phyloP scores from a whole-genome alignment of 805 yeast genomes.

The Ogataea nonfermentans region DNA sequence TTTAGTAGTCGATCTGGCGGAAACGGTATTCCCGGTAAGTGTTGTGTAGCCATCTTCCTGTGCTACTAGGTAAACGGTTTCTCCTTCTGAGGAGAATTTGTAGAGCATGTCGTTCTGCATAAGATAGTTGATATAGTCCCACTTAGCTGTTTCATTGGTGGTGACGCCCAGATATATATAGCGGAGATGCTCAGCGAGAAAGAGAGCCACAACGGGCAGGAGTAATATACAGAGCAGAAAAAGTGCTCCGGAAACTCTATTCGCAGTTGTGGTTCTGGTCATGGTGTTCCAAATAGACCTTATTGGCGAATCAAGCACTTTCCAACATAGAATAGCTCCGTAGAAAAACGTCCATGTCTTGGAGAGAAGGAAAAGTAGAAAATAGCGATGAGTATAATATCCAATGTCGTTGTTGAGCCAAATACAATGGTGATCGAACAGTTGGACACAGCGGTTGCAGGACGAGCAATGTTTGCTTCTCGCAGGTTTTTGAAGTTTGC shows the following conservation, averaged over 20 bases:
- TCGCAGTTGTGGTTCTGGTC: constrained; percentile 31
- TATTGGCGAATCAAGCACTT: constrained; percentile 21
- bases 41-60: not conserved
- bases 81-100: constrained; percentile 8
- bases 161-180: constrained; percentile 55
- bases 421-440: constrained; percentile 64
- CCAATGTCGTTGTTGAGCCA: constrained; percentile 59
- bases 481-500: constrained; percentile 69
- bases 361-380: constrained; percentile 40
- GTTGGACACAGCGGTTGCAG: constrained; percentile 62
- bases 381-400: constrained; percentile 49
- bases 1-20: constrained; percentile 5
- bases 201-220: constrained; percentile 37
- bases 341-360: constrained; percentile 37
- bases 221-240: constrained; percentile 40
- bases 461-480: constrained; percentile 72
- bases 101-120: constrained; percentile 32
- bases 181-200: constrained; percentile 42
- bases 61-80: constrained; percentile 1
- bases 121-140: constrained; percentile 49
- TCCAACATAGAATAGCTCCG: constrained; percentile 40
- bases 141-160: constrained; percentile 53
- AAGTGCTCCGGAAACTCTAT: constrained; percentile 43
- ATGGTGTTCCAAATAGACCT: constrained; percentile 14
- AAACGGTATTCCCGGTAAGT: constrained; percentile 7